A percentile compares a stretch with the other conserved stretches of the same genome.
Evolutionary conservation across 2,329 filamentous ascomycete genomes (phyloP).

Genomic region (Cytospora piceae): DNA sequence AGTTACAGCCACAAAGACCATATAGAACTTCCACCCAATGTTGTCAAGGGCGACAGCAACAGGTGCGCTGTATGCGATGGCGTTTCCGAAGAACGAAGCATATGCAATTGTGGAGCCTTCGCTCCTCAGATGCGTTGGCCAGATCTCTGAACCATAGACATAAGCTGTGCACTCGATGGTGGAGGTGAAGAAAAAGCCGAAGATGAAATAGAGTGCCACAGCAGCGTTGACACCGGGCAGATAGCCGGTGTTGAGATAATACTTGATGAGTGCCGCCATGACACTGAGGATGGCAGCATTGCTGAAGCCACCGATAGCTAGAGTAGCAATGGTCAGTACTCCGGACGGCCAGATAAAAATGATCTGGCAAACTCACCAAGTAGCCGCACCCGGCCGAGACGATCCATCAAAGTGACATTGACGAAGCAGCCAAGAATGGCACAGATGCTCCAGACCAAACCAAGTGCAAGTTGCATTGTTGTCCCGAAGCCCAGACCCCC

Average conservation of each 20-base stretch:
- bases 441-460: conserved; percentile 37
- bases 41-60: conserved; percentile 32
- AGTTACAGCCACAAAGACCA: conserved; percentile 37
- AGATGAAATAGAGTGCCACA: conserved; percentile 35
- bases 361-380: conserved; percentile 9
- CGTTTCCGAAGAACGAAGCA: conserved; percentile 35
- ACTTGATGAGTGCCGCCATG: conserved; percentile 34
- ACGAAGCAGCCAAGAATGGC: conserved; percentile 36
- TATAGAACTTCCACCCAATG: conserved; percentile 40
- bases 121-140: conserved; percentile 40
- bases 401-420: conserved; percentile 37
- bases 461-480: conserved; percentile 37
- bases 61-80: conserved; percentile 32
- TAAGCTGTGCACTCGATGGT: conserved; percentile 38
- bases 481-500: conserved; percentile 38
- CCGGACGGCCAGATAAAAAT: neutral
- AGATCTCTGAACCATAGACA: conserved; percentile 41
- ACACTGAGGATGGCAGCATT: conserved; percentile 32
- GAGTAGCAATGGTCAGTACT: conserved; percentile 25
- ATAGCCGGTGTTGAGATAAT: conserved; percentile 33
- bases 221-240: conserved; percentile 34
- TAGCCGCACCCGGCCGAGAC: conserved; percentile 37
- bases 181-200: conserved; percentile 34
- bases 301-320: conserved; percentile 34
- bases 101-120: conserved; percentile 31